Base-by-base conservation (phyloP, 345 rosid genomes). In the Toxicodendron radicans region DNA sequence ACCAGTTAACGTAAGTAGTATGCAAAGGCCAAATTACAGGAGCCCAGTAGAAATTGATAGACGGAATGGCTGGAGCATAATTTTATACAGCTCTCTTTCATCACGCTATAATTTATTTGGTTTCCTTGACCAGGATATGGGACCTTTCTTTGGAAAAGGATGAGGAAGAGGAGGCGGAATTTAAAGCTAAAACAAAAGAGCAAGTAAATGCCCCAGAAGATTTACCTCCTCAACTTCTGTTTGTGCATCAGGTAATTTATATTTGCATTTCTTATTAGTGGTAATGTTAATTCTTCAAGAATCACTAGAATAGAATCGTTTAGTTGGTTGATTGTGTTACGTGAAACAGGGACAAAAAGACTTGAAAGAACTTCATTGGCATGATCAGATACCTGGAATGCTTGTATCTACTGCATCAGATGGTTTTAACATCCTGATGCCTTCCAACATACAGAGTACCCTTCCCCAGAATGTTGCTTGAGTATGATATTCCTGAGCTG, bases 301-400 rank as follows among this genome's bases (percentile, higher is more conserved):
- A n/a, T n/a, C 38, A 35, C 5, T 35, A 38, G 30, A 38, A 38
- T 64, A 32, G 2, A 8, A 77, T 75, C 72, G 27, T 33, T 46
- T 33, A 35, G 17, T 58, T 49, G 10, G 5, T 58, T 20, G 3
- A 0, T 1, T 51, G 10, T 32, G 38, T 68, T 46, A 21, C 52
- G n/a, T 54, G 60, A 1, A 81, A 78, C 92, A 92, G 98, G 98
- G 99, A 18, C 99, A 95, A 68, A 90, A 89, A 32, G 94, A 95
- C 81, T 82, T 90, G 90, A 95, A 93, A 84, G 99, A 95, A 79
- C 89, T 93, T 74, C 99, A 93, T 58, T 95, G 98, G 98, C 97
- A 95, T 62, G 53, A 83, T 69, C 97, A 93, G 86, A 88, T 95
- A 73, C 97, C 99, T 0, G 99, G 97, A 68, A 95, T 93, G 99